A percentile compares a stretch with the other conserved stretches of the same genome.
Evolutionary conservation across 179 eudicot genomes (phyloP).

Genomic region (Patellifolia procumbens): DNA sequence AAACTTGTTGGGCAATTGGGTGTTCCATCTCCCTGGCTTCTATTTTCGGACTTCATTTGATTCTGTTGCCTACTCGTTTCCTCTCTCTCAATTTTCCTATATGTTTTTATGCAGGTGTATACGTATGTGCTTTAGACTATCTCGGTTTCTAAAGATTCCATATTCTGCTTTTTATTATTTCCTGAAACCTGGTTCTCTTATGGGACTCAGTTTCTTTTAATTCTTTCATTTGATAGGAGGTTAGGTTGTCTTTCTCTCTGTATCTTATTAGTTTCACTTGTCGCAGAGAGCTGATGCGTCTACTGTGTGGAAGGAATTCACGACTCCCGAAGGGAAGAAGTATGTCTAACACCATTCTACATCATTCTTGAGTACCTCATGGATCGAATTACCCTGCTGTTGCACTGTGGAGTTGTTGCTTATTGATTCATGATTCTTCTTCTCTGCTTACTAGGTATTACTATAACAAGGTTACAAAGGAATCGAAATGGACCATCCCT

Average conservation of each 20-base stretch:
- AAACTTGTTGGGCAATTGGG: not conserved
- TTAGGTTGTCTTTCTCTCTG: not conserved
- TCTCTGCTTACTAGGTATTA: conserved; percentile 63
- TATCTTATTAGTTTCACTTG: conserved; percentile 28
- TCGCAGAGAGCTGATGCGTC: conserved; percentile 96
- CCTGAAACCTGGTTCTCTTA: not conserved
- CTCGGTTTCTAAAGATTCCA: not conserved
- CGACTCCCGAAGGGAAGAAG: conserved; percentile 89
- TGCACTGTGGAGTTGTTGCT: not conserved
- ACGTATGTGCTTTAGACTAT: not conserved
- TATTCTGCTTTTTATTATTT: conserved; percentile 3
- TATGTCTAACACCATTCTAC: conserved; percentile 36
- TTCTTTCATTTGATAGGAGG: not conserved
- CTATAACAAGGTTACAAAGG: conserved; percentile 87
- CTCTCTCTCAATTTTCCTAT: not conserved
- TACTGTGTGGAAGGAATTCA: conserved; percentile 96
- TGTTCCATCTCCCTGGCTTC: not conserved
- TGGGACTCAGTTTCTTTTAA: not conserved
- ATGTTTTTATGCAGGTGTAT: not conserved
- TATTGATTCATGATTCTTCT: conserved; percentile 3
- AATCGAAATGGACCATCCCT: conserved; percentile 94
- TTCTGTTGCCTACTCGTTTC: not conserved
- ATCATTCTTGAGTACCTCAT: not conserved
- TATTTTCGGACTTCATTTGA: not conserved
- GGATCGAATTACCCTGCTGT: not conserved